These are phyloP conservation scores for Pichia pseudocactophila DNA, from an alignment of 805 yeast species.

Conservation along the genomic window DNA sequence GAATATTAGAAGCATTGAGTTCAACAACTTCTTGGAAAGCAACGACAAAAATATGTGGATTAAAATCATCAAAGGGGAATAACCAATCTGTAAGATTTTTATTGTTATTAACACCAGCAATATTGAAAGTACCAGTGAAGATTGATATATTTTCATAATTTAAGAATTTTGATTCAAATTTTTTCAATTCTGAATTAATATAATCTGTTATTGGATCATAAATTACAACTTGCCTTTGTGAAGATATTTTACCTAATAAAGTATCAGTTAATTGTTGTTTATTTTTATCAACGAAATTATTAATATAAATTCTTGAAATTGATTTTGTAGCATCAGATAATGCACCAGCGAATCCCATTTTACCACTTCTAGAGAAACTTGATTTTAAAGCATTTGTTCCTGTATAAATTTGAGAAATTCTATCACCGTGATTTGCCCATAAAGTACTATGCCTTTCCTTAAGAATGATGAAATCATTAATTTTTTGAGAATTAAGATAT, in stretches of 20 bases:
- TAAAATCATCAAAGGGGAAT: constrained; percentile 53
- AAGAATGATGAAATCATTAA: constrained; percentile 40
- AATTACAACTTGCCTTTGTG: constrained; percentile 60
- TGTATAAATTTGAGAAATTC: constrained; percentile 88
- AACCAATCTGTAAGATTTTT: constrained; percentile 70
- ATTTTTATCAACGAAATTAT: constrained; percentile 87
- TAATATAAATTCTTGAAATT: constrained; percentile 89
- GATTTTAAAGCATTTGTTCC: constrained; percentile 97
- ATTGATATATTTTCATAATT: constrained; percentile 50
- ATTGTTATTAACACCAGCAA: constrained; percentile 59
- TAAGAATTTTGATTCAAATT: constrained; percentile 46
- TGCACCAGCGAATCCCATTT: constrained; percentile 95
- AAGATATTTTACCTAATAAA: constrained; percentile 70
- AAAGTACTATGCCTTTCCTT: constrained; percentile 70
- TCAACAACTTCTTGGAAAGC: constrained; percentile 95
- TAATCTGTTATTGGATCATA: constrained; percentile 86
- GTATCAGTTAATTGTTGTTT: constrained; percentile 87
- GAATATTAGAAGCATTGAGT: constrained; percentile 80
- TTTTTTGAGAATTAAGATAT: constrained; percentile 25
- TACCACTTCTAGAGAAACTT: constrained; percentile 88
- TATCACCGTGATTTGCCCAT: constrained; percentile 99
- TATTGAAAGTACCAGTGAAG: constrained; percentile 79
- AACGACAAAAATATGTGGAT: constrained; percentile 77
- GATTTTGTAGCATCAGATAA: constrained; percentile 95
- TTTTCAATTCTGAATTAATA: constrained; percentile 56